These are phyloP conservation scores for Carex cristatella DNA, from an alignment of 176 grass and related monocot genomes.

Conservation along the genomic window DNA sequence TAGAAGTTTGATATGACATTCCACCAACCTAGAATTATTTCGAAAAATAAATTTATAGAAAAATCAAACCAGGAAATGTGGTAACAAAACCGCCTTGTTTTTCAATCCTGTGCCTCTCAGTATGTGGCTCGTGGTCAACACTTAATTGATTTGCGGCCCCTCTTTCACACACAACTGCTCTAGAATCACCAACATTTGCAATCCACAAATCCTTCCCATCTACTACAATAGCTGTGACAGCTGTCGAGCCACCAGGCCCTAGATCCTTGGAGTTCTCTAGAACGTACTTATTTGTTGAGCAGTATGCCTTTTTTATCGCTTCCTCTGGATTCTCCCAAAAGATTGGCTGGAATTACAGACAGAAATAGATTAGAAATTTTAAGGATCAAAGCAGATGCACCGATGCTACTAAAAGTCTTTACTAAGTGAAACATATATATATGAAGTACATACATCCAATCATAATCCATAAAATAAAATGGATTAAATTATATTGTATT, in stretches of 20 bases:
- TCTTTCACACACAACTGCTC: conserved; percentile 82
- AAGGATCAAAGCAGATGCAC: background rate
- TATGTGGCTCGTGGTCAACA: conserved; percentile 87
- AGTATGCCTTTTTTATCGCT: conserved; percentile 81
- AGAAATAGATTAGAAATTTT: background rate
- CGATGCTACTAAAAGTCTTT: background rate
- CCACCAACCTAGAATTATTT: background rate
- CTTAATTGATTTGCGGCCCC: conserved; percentile 87
- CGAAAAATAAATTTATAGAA: background rate
- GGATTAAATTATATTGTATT: background rate
- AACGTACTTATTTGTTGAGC: conserved; percentile 83
- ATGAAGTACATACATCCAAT: background rate
- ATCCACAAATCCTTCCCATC: conserved; percentile 99
- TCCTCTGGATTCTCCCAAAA: conserved; percentile 59
- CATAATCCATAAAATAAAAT: background rate
- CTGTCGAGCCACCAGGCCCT: conserved; percentile 90
- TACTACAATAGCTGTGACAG: conserved; percentile 90
- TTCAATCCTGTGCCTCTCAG: conserved; percentile 87
- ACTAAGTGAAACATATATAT: background rate
- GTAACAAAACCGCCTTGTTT: conserved; percentile 93
- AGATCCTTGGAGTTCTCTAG: conserved; percentile 78
- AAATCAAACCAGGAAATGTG: conserved; percentile 78
- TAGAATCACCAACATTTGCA: conserved; percentile 90
- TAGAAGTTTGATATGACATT: background rate
- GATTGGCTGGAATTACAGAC: conserved; percentile 42